Evolutionary conservation across 2,329 filamentous ascomycete genomes (phyloP).

Genomic region (Cladobotryum mycophilum): DNA sequence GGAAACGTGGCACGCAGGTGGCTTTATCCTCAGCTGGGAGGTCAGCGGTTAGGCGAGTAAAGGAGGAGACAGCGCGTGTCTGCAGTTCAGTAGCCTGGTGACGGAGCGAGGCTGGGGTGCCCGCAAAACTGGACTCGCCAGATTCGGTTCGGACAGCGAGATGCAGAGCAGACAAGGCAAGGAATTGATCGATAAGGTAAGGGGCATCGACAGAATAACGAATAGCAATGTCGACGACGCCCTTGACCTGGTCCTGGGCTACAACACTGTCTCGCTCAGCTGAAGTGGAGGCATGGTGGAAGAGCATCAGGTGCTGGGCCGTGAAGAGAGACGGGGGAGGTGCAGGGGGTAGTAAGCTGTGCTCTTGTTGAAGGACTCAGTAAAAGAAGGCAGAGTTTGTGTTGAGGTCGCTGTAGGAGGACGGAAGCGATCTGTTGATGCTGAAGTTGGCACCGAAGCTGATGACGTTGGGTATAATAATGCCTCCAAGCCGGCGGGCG

Average conservation of each 20-base stretch:
- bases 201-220: constrained; percentile 29
- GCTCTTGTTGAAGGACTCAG: constrained; percentile 10
- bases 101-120: constrained; percentile 16
- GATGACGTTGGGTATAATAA: neutral
- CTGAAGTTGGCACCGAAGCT: constrained; percentile 2
- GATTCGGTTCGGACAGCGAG: constrained; percentile 17
- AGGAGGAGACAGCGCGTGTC: constrained; percentile 35
- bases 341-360: constrained; percentile 14
- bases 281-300: constrained; percentile 29
- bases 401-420: constrained; percentile 4
- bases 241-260: constrained; percentile 15
- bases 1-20: constrained; percentile 32
- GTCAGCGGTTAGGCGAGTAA: constrained; percentile 25
- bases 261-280: constrained; percentile 18
- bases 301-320: constrained; percentile 33
- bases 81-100: constrained; percentile 39
- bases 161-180: constrained; percentile 41
- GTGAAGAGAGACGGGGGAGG: constrained; percentile 25
- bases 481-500: no score
- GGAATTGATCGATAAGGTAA: constrained; percentile 41
- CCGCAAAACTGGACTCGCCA: constrained; percentile 7
- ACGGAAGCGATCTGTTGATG: constrained; percentile 4
- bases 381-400: constrained; percentile 12
- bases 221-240: constrained; percentile 26
- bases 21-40: constrained; percentile 19